These are phyloP conservation scores for Citrus inodora DNA, from an alignment of 345 rosid genomes.

Conservation along the genomic window DNA sequence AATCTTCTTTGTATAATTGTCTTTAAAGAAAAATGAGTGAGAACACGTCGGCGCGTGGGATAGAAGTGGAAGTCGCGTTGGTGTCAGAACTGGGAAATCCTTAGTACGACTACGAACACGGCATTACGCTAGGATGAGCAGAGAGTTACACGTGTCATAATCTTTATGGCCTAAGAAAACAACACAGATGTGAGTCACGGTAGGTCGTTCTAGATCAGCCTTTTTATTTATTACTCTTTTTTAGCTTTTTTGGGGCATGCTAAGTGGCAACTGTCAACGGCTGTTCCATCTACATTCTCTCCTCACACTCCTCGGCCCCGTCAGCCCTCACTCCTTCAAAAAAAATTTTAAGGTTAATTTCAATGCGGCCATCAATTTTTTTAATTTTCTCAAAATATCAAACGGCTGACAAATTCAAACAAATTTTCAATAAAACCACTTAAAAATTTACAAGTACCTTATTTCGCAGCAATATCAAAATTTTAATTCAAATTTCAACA, in stretches of 20 bases:
- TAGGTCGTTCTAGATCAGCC: slow-evolving; percentile 6
- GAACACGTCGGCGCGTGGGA: too few species aligned
- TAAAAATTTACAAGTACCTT: too few species aligned
- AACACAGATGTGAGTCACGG: slow-evolving; percentile 2
- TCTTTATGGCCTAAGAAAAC: neutral
- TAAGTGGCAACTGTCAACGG: neutral
- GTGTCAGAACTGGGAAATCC: neutral
- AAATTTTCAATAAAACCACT: neutral
- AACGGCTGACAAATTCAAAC: neutral
- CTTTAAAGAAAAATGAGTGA: too few species aligned
- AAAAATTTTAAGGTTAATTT: too few species aligned
- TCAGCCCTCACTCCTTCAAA: too few species aligned
- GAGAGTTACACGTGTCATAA: slow-evolving; percentile 10
- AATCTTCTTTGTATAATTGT: too few species aligned
- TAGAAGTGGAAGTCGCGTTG: neutral
- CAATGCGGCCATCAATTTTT: neutral
- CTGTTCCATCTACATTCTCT: neutral
- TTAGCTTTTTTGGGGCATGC: too few species aligned
- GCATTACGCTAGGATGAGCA: neutral
- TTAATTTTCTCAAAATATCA: neutral
- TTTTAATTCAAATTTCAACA: too few species aligned
- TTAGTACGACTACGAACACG: neutral
- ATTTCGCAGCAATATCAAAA: too few species aligned
- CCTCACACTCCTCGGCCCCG: too few species aligned
- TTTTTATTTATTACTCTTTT: neutral